phyloP scores from a whole-genome alignment of 371 early-diverging fungal genomes.

The Phascolomyces articulosus region DNA sequence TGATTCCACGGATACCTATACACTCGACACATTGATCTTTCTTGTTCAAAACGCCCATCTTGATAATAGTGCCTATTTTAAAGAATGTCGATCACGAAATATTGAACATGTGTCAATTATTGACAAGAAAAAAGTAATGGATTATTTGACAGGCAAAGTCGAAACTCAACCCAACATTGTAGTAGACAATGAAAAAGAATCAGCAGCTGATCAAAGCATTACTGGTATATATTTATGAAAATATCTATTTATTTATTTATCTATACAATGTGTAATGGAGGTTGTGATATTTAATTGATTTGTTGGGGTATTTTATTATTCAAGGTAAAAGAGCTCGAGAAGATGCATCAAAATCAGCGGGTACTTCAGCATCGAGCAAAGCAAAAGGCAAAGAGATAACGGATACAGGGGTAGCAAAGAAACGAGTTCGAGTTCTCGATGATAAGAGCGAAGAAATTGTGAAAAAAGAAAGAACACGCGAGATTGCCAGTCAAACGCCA shows the following conservation, averaged over 20 bases:
- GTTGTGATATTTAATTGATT: no score
- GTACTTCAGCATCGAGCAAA: not conserved
- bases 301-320: no score
- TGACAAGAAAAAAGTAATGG: constrained; percentile 70
- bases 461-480: not conserved
- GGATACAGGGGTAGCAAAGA: not conserved
- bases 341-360: constrained; percentile 15
- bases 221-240: not conserved
- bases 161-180: constrained; percentile 50
- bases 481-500: not conserved
- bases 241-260: no score
- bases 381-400: not conserved
- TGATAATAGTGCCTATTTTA: constrained; percentile 76
- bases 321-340: constrained; percentile 41
- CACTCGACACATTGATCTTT: constrained; percentile 78
- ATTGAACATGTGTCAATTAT: constrained; percentile 74
- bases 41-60: constrained; percentile 65
- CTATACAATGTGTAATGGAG: no score
- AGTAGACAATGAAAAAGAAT: constrained; percentile 13
- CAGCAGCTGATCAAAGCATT: not conserved
- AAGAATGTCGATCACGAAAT: constrained; percentile 61
- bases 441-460: not conserved
- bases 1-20: constrained; percentile 60
- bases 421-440: not conserved
- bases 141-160: constrained; percentile 75